Conservation (phyloP, 192 early-diverging fungal species). For the Coemansia sp. region DNA sequence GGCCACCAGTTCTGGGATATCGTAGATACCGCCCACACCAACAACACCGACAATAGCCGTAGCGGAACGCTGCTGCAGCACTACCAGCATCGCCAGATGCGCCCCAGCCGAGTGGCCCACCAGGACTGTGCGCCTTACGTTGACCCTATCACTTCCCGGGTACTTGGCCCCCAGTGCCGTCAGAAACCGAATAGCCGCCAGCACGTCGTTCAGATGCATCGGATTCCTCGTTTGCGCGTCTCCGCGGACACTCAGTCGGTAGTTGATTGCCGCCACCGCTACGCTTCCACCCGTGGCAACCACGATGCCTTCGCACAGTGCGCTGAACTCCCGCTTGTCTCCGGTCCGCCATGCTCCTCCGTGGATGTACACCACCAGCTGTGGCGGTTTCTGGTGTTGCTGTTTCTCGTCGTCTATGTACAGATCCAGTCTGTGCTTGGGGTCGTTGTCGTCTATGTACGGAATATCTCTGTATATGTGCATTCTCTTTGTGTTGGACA, state of each 20-base stretch:
- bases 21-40: conserved; percentile 85
- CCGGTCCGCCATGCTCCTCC: conserved; percentile 87
- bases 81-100: conserved; percentile 65
- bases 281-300: conserved; percentile 25
- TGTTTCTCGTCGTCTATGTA: conserved; percentile 51
- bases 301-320: conserved; percentile 58
- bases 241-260: conserved; percentile 58
- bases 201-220: conserved; percentile 66
- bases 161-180: conserved; percentile 12
- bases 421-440: conserved; percentile 61
- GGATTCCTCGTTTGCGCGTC: conserved; percentile 61
- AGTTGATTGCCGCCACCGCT: conserved; percentile 72
- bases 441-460: conserved; percentile 21
- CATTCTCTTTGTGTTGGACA: neutral
- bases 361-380: conserved; percentile 73
- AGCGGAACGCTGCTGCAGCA: conserved; percentile 51
- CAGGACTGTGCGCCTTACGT: conserved; percentile 52
- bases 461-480: conserved; percentile 28
- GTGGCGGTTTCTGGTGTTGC: conserved; percentile 11
- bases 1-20: conserved; percentile 64
- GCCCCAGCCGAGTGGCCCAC: conserved; percentile 82
- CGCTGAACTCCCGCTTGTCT: conserved; percentile 64
- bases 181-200: conserved; percentile 58
- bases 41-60: conserved; percentile 60
- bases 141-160: conserved; percentile 30